Percentiles rank a stretch among this genome's conserved stretches.
phyloP scores from a whole-genome alignment of 2,329 filamentous ascomycete species.

The Emmonsiellopsis sp. region DNA sequence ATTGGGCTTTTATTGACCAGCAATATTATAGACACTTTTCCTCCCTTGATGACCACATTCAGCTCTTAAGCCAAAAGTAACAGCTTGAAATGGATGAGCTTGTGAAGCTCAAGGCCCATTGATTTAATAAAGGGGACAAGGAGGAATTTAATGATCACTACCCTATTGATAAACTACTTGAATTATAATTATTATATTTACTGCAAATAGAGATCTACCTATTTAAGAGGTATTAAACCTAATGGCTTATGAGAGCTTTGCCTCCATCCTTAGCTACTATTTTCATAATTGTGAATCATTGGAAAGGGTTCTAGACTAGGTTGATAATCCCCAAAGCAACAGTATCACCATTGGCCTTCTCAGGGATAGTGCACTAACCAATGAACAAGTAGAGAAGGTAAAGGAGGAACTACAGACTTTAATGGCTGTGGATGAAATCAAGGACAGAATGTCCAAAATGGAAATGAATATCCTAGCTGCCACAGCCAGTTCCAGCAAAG shows the following conservation, averaged over 20 bases:
- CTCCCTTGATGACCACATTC: constrained; percentile 3
- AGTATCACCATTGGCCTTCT: not conserved
- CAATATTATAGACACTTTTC: constrained; percentile 6
- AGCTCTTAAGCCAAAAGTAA: not conserved
- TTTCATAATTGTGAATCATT: not conserved
- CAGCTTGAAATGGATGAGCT: not conserved
- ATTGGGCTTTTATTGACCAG: constrained; percentile 9
- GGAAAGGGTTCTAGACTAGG: not conserved
- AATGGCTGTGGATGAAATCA: not conserved
- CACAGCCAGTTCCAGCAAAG: not conserved
- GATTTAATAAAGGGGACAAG: no score
- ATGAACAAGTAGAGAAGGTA: not conserved
- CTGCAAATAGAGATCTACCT: not conserved
- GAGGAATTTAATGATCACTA: not conserved
- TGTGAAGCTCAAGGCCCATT: not conserved
- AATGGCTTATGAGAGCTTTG: constrained; percentile 3
- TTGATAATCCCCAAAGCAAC: not conserved
- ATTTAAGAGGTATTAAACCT: not conserved
- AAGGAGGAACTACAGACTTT: not conserved
- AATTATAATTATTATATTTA: not conserved
- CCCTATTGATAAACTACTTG: not conserved
- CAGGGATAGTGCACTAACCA: not conserved
- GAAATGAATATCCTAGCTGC: not conserved
- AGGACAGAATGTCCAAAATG: not conserved
- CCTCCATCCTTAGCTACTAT: constrained; percentile 1